A percentile compares a stretch with the other conserved stretches of the same genome.
phyloP scores from a whole-genome alignment of 495 filamentous ascomycete genomes.

The Staphylotrichum longicolle region DNA sequence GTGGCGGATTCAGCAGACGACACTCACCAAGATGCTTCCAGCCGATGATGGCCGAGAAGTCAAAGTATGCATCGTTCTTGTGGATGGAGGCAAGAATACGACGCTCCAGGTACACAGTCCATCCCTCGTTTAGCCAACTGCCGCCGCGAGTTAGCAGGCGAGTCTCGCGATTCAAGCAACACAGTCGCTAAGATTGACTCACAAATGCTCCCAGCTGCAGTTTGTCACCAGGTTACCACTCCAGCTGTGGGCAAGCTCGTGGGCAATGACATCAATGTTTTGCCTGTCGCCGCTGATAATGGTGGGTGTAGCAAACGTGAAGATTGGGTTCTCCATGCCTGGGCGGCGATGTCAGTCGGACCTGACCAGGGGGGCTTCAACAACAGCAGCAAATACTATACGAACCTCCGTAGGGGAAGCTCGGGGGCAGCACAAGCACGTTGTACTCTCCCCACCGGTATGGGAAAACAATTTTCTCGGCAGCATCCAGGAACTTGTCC shows the following conservation, averaged over 20 bases:
- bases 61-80: conserved; percentile 70
- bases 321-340: conserved; percentile 94
- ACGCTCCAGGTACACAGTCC: conserved; percentile 92
- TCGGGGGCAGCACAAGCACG: conserved; percentile 82
- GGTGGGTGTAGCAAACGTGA: conserved; percentile 90
- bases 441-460: conserved; percentile 96
- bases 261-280: conserved; percentile 95
- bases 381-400: background rate
- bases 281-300: conserved; percentile 88
- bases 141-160: background rate
- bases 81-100: conserved; percentile 67
- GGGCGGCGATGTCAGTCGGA: conserved; percentile 23
- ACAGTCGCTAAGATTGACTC: conserved; percentile 14
- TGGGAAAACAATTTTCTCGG: conserved; percentile 83
- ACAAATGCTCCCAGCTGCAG: conserved; percentile 92
- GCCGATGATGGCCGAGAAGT: conserved; percentile 90
- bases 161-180: too few relatives aligned
- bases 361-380: too few relatives aligned
- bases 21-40: conserved; percentile 59
- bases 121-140: conserved; percentile 91
- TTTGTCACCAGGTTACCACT: conserved; percentile 90
- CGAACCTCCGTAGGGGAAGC: conserved; percentile 73
- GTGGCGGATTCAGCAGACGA: background rate
- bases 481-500: conserved; percentile 83
- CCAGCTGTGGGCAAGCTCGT: conserved; percentile 90